These are phyloP conservation scores for Didymella keratinophila DNA, from an alignment of 2,329 filamentous ascomycete genomes.

Conservation along the genomic window DNA sequence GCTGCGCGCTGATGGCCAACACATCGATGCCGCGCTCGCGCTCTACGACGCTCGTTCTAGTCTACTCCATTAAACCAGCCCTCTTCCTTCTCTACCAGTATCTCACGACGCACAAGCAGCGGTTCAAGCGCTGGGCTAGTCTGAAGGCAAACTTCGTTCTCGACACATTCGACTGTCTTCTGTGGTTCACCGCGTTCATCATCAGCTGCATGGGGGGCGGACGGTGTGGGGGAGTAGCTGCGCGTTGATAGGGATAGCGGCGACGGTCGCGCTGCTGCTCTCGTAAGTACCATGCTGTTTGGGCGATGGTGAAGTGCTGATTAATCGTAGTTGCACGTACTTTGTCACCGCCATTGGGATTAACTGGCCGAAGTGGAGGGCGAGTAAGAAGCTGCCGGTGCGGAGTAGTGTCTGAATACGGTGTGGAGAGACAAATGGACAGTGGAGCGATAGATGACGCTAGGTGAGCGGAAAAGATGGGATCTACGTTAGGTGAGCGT, in stretches of 20 bases:
- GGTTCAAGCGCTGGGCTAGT: background rate
- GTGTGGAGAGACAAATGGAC: too few relatives aligned
- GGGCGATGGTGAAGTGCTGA: too few relatives aligned
- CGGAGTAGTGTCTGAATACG: background rate
- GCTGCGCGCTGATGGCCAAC: background rate
- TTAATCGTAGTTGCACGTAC: background rate
- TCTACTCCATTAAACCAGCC: background rate
- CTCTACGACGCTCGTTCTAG: background rate
- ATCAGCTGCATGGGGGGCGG: background rate
- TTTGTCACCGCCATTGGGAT: background rate
- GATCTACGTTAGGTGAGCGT: too few relatives aligned
- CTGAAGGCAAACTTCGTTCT: background rate
- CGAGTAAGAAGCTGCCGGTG: background rate
- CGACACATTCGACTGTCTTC: background rate
- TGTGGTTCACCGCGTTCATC: background rate
- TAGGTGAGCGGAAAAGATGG: too few relatives aligned
- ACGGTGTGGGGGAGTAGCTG: background rate
- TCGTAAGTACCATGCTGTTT: background rate
- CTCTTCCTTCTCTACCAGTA: background rate
- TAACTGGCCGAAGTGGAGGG: background rate
- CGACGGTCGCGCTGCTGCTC: conserved; percentile 4
- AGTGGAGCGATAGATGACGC: too few relatives aligned
- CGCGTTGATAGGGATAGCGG: conserved; percentile 14
- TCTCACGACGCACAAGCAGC: background rate
- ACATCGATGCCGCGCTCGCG: background rate